Base-by-base conservation (phyloP, 495 filamentous ascomycete species). In the Durotheca rogersii region DNA sequence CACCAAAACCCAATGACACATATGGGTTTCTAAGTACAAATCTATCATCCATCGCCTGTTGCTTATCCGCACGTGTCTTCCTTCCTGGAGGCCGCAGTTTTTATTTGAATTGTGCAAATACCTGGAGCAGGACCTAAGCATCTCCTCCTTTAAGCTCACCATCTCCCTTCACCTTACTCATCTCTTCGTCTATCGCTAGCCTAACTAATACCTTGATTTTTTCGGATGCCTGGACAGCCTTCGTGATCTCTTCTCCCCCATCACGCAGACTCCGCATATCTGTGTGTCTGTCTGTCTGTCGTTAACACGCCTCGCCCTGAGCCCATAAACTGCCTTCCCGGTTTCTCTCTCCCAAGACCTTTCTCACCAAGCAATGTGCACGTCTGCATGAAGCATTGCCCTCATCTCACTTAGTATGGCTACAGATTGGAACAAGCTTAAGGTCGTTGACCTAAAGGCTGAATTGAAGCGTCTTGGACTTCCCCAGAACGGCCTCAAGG, bases 391-490 rank as follows among this genome's bases (percentile, higher is more conserved):
- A 27, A 21, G 11, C 5, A 27, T 39, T 17, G 12, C 32, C 36
- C 15, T 43, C 33, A 25, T 40, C 18, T 50, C 25, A 33, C 19
- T 46, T 42, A 65, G 41, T 35, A 76, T 73, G 69, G 77, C 80
- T 69, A 73, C 73, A 18, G 77, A 84, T 56, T 83, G 74, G 64
- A 74, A 66, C 37, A 76, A 71, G 41, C 63, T 82, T 39, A 85
- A 79, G 56, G 82, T 85, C 23, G 67, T 77, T 7, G 80, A 85
- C 55, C 69, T 85, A 11, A 77, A 76, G 44, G 72, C 70, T 16
- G 77, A 82, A 62, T 67, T 85, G 12, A 84, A 80, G 64, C 69
- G 67, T 23, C 73, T 81, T 12, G 75, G 77, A 1, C 64, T 84
- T 4, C 64, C 78, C 0, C 72, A 74, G 23, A 70, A 72, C 11